Evolutionary conservation across 2,329 filamentous ascomycete species (phyloP).

Genomic region (Trichocomaceae sp.): DNA sequence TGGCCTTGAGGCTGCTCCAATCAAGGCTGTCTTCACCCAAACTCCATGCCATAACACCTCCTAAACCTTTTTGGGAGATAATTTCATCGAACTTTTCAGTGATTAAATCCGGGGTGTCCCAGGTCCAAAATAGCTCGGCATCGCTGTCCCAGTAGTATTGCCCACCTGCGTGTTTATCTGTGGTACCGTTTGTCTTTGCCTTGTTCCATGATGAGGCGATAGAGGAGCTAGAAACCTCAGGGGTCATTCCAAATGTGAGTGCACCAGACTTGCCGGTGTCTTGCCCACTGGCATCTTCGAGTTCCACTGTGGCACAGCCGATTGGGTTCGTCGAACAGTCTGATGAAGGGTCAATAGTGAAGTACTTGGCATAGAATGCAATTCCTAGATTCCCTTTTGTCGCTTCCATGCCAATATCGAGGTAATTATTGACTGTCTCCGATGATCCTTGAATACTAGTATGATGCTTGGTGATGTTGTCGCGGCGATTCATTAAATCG

Average conservation of each 20-base stretch:
- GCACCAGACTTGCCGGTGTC: constrained; percentile 51
- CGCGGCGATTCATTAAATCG: constrained; percentile 35
- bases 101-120: constrained; percentile 59
- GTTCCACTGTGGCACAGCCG: constrained; percentile 53
- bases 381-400: constrained; percentile 59
- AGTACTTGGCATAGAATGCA: constrained; percentile 65
- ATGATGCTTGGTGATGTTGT: constrained; percentile 51
- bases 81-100: constrained; percentile 56
- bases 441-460: constrained; percentile 54
- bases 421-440: constrained; percentile 52
- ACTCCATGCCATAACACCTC: constrained; percentile 71
- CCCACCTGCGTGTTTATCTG: constrained; percentile 55
- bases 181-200: constrained; percentile 48
- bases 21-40: constrained; percentile 57
- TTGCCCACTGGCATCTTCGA: constrained; percentile 55
- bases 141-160: constrained; percentile 61
- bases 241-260: constrained; percentile 43
- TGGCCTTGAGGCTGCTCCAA: constrained; percentile 41
- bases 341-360: constrained; percentile 47
- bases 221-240: constrained; percentile 35
- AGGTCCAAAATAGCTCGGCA: constrained; percentile 64
- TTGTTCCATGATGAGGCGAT: constrained; percentile 52
- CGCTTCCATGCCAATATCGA: constrained; percentile 49
- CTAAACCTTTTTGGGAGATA: constrained; percentile 50
- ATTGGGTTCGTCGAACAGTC: constrained; percentile 44